These are phyloP conservation scores for Stephania cephalantha DNA, from an alignment of 164 flowering plant genomes.

Conservation along the genomic window DNA sequence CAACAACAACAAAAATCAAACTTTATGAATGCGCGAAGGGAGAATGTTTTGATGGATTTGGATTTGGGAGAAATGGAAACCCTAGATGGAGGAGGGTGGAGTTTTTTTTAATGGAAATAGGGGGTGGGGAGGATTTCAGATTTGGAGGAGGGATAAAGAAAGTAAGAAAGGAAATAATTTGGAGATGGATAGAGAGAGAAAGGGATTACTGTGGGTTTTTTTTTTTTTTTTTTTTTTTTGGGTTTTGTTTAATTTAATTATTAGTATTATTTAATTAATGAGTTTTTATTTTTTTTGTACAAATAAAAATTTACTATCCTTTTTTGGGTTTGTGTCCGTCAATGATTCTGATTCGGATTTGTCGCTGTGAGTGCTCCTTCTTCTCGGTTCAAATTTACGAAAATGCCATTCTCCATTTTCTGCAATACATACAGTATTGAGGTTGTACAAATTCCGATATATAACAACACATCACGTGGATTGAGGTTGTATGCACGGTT, in stretches of 20 bases:
- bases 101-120: not conserved
- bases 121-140: not conserved
- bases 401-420: not conserved
- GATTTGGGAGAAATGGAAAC: not conserved
- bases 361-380: not conserved
- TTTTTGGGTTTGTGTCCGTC: not conserved
- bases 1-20: not conserved
- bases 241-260: no score
- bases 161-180: not conserved
- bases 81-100: not conserved
- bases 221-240: not conserved
- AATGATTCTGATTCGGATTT: not conserved
- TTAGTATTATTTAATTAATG: no score
- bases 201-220: not conserved
- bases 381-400: not conserved
- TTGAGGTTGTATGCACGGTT: no score
- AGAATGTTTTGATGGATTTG: not conserved
- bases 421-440: no score
- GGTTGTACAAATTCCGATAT: no score
- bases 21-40: not conserved
- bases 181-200: not conserved
- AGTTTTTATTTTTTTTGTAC: not conserved
- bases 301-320: no score
- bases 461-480: no score
- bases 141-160: not conserved